Evolutionary conservation across 805 yeast species (phyloP), one percentile per base, ranked within the genome.

Genomic region (Cyberlindnera subsufficiens): DNA sequence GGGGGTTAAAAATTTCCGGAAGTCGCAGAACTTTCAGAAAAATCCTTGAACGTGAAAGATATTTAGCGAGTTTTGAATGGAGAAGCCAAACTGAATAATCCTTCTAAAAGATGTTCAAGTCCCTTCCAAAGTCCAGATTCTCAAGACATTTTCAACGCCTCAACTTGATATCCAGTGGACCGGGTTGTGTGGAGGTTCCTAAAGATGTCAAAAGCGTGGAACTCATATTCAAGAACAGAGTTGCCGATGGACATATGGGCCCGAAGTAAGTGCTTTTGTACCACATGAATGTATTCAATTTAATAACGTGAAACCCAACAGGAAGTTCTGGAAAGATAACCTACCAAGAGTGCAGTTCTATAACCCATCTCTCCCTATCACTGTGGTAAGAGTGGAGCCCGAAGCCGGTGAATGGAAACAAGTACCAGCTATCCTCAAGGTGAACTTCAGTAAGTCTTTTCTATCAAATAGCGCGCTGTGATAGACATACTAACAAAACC

Each of bases 261-360:
- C 75, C 85, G 43, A 55, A 49, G 55, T 52, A 36, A 37, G 56
- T 22, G 30, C 10, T 6, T 19, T 37, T 35, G 30, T n/a, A 2
- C 15, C 17, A 14, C n/a, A 18, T 7, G 10, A 14, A 6, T 10
- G 17, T n/a, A 22, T 27, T 22, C 35, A 7, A 35, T 22, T 10
- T 11, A 38, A 43, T 42, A 38, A 45, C 51, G 11, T 13, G 22
- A 15, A 3, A 30, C 7, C 2, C 18, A 3, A 10, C 16, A 77
- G 81, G 54, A 74, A 75, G 51, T 86, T 89, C 64, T 86, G 95
- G 93, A 77, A 76, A 53, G 66, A 70, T 40, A 75, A 78, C 63
- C 67, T 89, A 44, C 95, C 93, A 20, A 78, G 89, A 6, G 70
- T 89, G 49, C 81, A 78, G 59, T 89, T 85, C 62, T 90, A 87